Base-by-base conservation (phyloP, 2,329 filamentous ascomycete species). In the Alternaria burnsii region DNA sequence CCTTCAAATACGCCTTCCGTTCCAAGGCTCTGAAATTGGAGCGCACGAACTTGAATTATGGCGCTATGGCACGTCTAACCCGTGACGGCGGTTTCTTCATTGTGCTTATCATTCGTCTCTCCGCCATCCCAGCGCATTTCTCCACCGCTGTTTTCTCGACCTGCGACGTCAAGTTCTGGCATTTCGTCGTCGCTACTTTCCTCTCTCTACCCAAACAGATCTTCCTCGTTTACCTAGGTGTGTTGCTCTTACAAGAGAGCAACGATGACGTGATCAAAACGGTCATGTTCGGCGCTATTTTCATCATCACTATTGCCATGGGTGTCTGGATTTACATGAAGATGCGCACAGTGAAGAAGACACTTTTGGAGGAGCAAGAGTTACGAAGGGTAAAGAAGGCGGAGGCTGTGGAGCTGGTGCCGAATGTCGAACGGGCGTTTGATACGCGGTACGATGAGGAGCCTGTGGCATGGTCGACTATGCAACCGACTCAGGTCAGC, bases 101-200 rank as follows among this genome's bases (percentile, higher is more conserved):
- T 30, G 73, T 77, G 24, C 68, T 77, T 11, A 34, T 77, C 22
- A 77, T 77, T 54, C 73, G 75, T 8, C 67, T 77, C 8, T 72
- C 69, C 36, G 75, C 73, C n/a, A 69, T 76, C 28, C 75, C 75
- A 9, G 67, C 73, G 36, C 75, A 77, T 61, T 76, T 77, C 61
- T 73, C 69, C 20, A 76, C 74, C 18, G 75, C 74, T 42, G 74
- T 76, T 1, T 77, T 77, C 53, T 75, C 72, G 20, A 77, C 75
- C 36, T 77, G 74, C 65, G 71, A 77, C 59, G 75, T 77, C 48
- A 76, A 75, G 18, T 77, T 77, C 62, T 76, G 73, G 71, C 66
- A 72, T 56, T 77, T 77, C 34, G 67, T 73, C 38, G 67, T 77
- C 41, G 73, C 75, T 1, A 76, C 75, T 5, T 68, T 76, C 41